Evolutionary conservation across 345 rosid genomes (phyloP), one percentile per base, ranked within the genome.

Genomic region (Durio zibethinus): DNA sequence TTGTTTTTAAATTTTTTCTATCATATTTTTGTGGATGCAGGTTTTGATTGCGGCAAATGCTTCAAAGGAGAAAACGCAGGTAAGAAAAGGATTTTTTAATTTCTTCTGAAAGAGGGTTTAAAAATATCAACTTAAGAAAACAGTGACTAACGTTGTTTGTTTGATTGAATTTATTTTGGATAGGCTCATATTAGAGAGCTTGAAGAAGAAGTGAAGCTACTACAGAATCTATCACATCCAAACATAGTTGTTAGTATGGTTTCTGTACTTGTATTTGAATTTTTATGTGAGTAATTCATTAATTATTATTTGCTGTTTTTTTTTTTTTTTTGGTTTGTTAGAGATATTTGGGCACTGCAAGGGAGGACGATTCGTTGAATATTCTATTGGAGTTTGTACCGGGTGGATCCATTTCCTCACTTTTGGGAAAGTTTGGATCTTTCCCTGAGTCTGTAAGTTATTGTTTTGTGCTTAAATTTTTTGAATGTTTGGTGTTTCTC

Each of bases 131-230:
- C 20, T n/a, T 54, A n/a, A 7, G 11, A 7, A n/a, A 54, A 5
- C 27, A n/a, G 60, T 54, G 7, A n/a, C 2, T 6, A 9, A n/a
- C n/a, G n/a, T n/a, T 73, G 7, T 25, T 15, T 12, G 11, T 40
- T 67, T 42, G 20, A 31, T n/a, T 56, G 29, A 56, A 40, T 18
- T 73, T 27, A 23, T 29, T 15, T n/a, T 12, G 7, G 15, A 72
- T 69, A 92, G 97, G 86, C 87, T 50, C 92, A 90, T 31, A 87
- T 92, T 52, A 85, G 81, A 66, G 97, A 92, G 84, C 91, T 92
- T 45, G 97, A 92, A 80, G 97, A 92, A 78, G 97, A 92, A 88
- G 95, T 92, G 76, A 88, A 84, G 73, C 93, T 90, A 70, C 85
- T 92, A 21, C 87, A 89, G 87, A 92, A 92, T 79, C 93, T 91